Base-by-base conservation (phyloP, 208 protist genomes). In the Trypanosoma boissoni region DNA sequence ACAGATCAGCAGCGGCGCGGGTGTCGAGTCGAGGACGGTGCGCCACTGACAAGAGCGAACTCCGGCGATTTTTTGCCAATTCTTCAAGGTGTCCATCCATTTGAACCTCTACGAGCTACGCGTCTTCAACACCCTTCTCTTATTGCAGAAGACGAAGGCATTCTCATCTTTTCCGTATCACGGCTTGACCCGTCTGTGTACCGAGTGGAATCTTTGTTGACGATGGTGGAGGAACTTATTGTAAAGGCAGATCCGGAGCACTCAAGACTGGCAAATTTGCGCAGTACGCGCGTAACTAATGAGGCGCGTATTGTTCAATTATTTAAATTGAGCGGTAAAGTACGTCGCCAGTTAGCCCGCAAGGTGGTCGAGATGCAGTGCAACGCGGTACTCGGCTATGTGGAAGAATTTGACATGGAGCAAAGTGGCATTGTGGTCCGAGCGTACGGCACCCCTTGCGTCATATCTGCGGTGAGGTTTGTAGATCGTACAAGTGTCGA, bases 211-310 rank as follows among this genome's bases (percentile, higher is more conserved):
- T 77, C 80, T 9, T 75, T 82, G 18, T 62, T 64, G 8, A 83
- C 77, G 24, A 94, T 96, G 90, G 86, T 94, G 63, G 86, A 96
- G 70, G 86, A 96, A 59, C 80, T 96, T 21, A 86, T 94, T 62
- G 80, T 96, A 34, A 92, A 91, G 72, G 80, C 86, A 27, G 90
- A 96, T 69, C 90, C 90, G 10, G 86, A 94, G 69, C 83, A 93
- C 67, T 84, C 86, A n/a, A 83, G 83, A 9, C 76, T 94, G 59
- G 89, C 81, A 1, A 94, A 91, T 54, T 65, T 96, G 23, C 79
- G 86, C 48, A 90, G 80, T 63, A 86, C 67, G 28, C 81, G 90
- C 42, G 72, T 60, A 42, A 92, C 83, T 24, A 91, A 92, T 53
- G 85, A 94, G 55, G 86, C 86, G 2, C 78, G 90, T 21, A 72